Percentiles rank a stretch among this genome's conserved stretches.
These are phyloP conservation scores for Chlorella sorokiniana DNA, from an alignment of 139 green algal genomes.

Conservation along the genomic window DNA sequence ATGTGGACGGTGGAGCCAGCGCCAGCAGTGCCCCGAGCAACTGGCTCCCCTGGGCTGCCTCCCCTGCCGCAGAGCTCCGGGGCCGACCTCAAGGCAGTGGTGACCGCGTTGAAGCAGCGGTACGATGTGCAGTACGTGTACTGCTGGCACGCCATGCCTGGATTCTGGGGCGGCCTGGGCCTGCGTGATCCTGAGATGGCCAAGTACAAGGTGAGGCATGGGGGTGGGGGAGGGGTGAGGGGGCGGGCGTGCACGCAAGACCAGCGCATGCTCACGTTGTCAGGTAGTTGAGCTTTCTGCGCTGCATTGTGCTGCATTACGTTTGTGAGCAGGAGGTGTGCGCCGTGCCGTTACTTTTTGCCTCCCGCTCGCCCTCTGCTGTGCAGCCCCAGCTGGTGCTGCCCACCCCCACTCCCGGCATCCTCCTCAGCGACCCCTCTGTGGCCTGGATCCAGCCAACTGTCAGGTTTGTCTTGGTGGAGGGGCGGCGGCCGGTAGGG, in stretches of 20 bases:
- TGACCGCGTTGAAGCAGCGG: conserved; percentile 55
- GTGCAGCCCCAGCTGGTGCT: conserved; percentile 20
- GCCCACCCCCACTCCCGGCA: conserved; percentile 20
- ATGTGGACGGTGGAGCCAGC: no score
- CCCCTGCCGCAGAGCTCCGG: conserved; percentile 25
- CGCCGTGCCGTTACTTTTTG: not conserved
- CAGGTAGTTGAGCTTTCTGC: not conserved
- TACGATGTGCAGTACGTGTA: conserved; percentile 77
- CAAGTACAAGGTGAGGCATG: conserved; percentile 11
- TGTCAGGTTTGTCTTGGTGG: conserved; percentile 30
- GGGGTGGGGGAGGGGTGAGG: not conserved
- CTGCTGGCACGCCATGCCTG: conserved; percentile 88
- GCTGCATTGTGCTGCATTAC: not conserved
- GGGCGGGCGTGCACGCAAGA: no score
- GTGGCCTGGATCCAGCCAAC: conserved; percentile 41
- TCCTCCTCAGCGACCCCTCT: conserved; percentile 56
- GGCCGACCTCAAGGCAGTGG: conserved; percentile 64
- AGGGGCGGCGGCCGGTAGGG: no score
- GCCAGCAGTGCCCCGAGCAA: not conserved
- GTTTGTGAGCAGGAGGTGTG: not conserved
- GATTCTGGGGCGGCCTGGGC: conserved; percentile 53
- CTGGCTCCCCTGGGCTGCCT: not conserved
- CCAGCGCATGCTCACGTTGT: no score
- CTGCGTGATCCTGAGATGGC: conserved; percentile 5
- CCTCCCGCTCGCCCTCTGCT: not conserved